phyloP scores from a whole-genome alignment of 1,284 basidiomycete genomes.

The Cutaneotrichosporon dermatis region DNA sequence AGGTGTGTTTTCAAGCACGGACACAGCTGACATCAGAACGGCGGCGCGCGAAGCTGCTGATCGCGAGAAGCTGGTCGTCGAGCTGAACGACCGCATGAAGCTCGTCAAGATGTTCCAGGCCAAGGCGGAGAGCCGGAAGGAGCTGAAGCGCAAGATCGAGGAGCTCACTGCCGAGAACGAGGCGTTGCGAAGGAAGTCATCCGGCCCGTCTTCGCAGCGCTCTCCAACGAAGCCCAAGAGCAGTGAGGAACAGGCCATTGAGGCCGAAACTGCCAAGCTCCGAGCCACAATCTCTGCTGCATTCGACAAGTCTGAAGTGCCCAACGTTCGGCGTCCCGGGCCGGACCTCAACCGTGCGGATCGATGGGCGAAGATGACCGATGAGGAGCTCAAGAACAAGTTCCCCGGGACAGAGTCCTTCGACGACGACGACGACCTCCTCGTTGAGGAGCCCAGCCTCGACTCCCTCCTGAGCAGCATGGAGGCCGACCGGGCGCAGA shows the following conservation, averaged over 20 bases:
- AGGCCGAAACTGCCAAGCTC: no score
- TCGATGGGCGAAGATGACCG: not conserved
- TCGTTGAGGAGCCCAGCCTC: conserved; percentile 18
- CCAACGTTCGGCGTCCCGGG: no score
- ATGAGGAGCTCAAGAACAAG: not conserved
- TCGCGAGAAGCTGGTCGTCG: conserved; percentile 10
- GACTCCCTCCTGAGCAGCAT: not conserved
- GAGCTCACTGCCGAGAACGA: conserved; percentile 24
- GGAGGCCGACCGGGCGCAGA: no score
- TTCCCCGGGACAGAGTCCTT: not conserved
- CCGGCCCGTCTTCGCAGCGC: no score
- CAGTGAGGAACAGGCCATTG: no score
- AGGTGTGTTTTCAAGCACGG: conserved; percentile 12
- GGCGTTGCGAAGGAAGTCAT: not conserved
- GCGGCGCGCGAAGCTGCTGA: conserved; percentile 17
- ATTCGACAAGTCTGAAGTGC: not conserved
- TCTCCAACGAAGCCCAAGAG: no score
- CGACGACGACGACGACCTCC: conserved; percentile 27
- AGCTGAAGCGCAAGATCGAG: conserved; percentile 21
- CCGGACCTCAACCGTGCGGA: not conserved
- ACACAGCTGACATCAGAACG: conserved; percentile 1
- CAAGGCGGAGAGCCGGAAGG: conserved; percentile 29
- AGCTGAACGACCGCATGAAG: conserved; percentile 26
- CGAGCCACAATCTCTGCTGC: no score
- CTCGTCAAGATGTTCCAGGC: conserved; percentile 23